A percentile compares a stretch with the other conserved stretches of the same genome.
These are phyloP conservation scores for Ramaria sp. DNA, from an alignment of 768 basidiomycete genomes.

Conservation along the genomic window DNA sequence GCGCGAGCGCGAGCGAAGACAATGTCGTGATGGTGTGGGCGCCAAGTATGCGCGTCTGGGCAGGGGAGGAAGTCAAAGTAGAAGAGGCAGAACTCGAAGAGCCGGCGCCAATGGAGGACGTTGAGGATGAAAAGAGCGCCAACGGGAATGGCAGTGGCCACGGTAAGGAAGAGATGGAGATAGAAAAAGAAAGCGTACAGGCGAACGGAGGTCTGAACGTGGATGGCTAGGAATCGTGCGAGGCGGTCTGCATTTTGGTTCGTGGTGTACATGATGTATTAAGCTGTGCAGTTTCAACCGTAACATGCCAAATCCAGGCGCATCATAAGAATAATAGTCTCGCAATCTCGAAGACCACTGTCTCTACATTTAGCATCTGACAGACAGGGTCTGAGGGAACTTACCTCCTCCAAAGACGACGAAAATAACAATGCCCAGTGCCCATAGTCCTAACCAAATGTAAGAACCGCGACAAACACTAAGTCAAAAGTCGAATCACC, in stretches of 20 bases:
- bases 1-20: slow-evolving; percentile 86
- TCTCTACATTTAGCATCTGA: neutral
- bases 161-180: neutral
- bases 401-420: slow-evolving; percentile 73
- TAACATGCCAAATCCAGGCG: neutral
- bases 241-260: neutral
- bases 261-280: neutral
- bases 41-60: slow-evolving; percentile 90
- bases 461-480: too few species aligned
- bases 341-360: slow-evolving; percentile 68
- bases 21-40: slow-evolving; percentile 98
- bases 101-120: slow-evolving; percentile 60
- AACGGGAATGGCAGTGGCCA: slow-evolving; percentile 7
- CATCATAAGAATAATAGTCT: slow-evolving; percentile 54
- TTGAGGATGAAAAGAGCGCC: slow-evolving; percentile 30
- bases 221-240: neutral
- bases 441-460: slow-evolving; percentile 41
- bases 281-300: neutral
- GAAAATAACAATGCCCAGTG: slow-evolving; percentile 62
- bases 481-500: too few species aligned
- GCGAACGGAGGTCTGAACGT: neutral
- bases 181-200: neutral
- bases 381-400: slow-evolving; percentile 17
- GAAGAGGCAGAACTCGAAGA: slow-evolving; percentile 79
- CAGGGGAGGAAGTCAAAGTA: slow-evolving; percentile 77